Conservation (phyloP, 257 asterid genomes). For the Scutellaria galericulata region DNA sequence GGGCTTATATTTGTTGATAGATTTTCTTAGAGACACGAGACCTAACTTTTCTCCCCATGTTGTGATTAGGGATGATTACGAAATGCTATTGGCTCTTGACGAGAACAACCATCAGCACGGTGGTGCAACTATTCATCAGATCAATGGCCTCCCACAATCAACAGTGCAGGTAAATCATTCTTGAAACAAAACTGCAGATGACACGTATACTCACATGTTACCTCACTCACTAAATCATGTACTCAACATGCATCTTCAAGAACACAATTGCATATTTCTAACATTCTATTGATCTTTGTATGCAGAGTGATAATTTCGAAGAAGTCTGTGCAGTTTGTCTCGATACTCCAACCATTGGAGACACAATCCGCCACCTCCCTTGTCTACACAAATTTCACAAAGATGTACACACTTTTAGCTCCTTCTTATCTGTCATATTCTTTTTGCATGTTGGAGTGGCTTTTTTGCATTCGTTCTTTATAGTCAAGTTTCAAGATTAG, state of each 20-base stretch:
- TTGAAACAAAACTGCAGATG: conserved; percentile 5
- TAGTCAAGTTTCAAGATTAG: neutral
- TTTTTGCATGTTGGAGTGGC: neutral
- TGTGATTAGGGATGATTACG: conserved; percentile 77
- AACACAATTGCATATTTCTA: neutral
- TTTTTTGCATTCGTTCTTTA: neutral
- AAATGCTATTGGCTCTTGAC: conserved; percentile 89
- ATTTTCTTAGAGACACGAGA: neutral
- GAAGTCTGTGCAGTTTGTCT: conserved; percentile 92
- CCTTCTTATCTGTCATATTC: neutral
- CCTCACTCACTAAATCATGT: conserved; percentile 14
- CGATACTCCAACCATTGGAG: conserved; percentile 78
- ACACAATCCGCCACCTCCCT: conserved; percentile 85
- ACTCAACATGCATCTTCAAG: neutral
- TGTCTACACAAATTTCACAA: conserved; percentile 97
- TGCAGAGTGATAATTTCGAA: conserved; percentile 70
- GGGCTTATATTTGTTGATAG: neutral
- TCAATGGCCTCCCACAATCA: conserved; percentile 85
- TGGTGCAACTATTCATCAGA: conserved; percentile 72
- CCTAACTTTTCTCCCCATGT: conserved; percentile 23
- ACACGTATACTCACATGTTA: neutral
- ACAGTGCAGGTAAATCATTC: conserved; percentile 68
- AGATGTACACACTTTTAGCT: conserved; percentile 57
- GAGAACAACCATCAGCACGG: conserved; percentile 71
- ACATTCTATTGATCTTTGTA: conserved; percentile 12